Conservation (phyloP, 495 filamentous ascomycete species). For the Neurospora tetraspora region DNA sequence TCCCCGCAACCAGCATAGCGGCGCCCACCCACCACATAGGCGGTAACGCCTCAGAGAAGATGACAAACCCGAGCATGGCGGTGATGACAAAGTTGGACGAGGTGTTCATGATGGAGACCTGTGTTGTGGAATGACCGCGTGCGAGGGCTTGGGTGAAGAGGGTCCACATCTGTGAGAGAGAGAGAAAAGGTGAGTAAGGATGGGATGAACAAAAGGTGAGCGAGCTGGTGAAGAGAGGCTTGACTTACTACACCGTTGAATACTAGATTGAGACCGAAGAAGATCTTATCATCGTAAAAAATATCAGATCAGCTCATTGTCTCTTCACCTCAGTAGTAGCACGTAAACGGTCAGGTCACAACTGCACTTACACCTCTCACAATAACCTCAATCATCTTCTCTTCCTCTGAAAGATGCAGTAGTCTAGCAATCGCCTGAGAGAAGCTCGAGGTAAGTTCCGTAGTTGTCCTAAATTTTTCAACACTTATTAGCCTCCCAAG, state of each 20-base stretch:
- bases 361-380: constrained; percentile 54
- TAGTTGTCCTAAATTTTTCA: constrained; percentile 58
- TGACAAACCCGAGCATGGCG: constrained; percentile 58
- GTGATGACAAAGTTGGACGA: constrained; percentile 87
- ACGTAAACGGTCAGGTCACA: background rate
- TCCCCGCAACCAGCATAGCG: constrained; percentile 72
- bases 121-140: constrained; percentile 71
- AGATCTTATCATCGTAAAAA: constrained; percentile 48
- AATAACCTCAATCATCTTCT: constrained; percentile 49
- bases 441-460: constrained; percentile 63
- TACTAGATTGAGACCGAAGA: constrained; percentile 77
- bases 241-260: constrained; percentile 68
- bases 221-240: background rate
- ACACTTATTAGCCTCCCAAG: background rate
- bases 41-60: constrained; percentile 30
- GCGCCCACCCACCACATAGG: constrained; percentile 87
- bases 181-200: background rate
- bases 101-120: constrained; percentile 89
- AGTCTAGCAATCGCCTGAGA: constrained; percentile 50
- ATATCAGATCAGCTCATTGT: constrained; percentile 4
- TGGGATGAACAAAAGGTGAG: background rate
- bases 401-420: constrained; percentile 45
- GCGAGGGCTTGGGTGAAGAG: constrained; percentile 79
- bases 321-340: background rate
- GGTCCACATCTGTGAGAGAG: constrained; percentile 66